Evolutionary conservation across 805 yeast species (phyloP), one percentile per base, ranked within the genome.

Genomic region (Kluyveromyces dobzhanskii): DNA sequence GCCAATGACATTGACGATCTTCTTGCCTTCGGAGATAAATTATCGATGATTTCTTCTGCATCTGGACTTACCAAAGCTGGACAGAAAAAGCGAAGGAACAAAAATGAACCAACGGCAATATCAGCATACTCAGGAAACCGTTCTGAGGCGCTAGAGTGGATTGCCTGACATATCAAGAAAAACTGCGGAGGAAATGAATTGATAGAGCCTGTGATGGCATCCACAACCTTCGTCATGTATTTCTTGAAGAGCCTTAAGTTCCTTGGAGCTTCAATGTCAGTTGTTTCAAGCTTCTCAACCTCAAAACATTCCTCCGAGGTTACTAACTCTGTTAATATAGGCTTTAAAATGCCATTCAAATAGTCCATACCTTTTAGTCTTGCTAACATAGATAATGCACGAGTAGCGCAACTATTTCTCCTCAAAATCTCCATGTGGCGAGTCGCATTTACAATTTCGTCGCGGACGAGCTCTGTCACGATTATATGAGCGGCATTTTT

Each of bases 1-100:
- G 95, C 95, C 25, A 88, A 58, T 40, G 84, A 78, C 44, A 88
- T 76, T 37, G 85, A 70, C 0, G 85, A 74, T 46, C 95, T 70
- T 44, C 86, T 68, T 3, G 68, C 67, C 12, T 55, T 56, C 6
- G 62, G 51, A 39, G 64, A 63, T 3, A 73, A 50, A 54, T 70
- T 49, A 14, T 59, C 64, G 17, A 64, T 56, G 29, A 67, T 56
- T 33, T 54, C 57, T 43, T 69, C 69, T 13, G 66, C 43, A 41
- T 85, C 94, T 0, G 97, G 97, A 25, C 86, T 78, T 11, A 88
- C 88, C 49, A 88, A 78, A 0, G 95, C 94, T 10, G 97, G 97
- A 55, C 94, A 83, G 44, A 82, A 70, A 45, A 81, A 76, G 41
- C 95, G 65, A 48, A 90, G 66, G 52, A 90, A 88, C 39, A 90